phyloP scores from a whole-genome alignment of 2,329 filamentous ascomycete species.

The Byssothecium circinans region DNA sequence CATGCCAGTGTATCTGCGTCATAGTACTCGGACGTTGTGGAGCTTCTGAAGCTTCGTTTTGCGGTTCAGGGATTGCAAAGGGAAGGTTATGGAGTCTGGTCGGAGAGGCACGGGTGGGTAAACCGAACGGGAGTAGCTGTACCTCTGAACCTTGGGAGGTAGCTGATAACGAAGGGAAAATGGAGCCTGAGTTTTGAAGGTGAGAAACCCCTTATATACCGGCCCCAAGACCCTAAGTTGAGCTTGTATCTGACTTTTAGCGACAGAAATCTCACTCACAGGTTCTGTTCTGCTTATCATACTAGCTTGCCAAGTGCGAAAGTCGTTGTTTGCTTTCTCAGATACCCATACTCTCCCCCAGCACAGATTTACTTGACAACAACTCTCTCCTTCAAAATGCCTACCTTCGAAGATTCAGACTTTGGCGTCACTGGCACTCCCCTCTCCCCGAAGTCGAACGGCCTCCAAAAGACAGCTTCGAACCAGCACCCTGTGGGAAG shows the following conservation, averaged over 20 bases:
- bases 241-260: not conserved
- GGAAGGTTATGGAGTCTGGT: not conserved
- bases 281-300: not conserved
- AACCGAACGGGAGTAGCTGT: not conserved
- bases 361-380: not conserved
- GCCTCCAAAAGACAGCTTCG: slow-evolving; percentile 16
- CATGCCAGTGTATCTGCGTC: not conserved
- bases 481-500: slow-evolving; percentile 24
- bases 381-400: slow-evolving; percentile 48
- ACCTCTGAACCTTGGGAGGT: not conserved
- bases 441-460: slow-evolving; percentile 26
- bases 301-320: not conserved
- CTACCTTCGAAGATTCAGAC: slow-evolving; percentile 62
- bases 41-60: not conserved
- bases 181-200: not conserved
- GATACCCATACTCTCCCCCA: not conserved
- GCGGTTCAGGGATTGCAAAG: not conserved
- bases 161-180: not conserved
- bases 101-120: not conserved
- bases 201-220: slow-evolving; percentile 9
- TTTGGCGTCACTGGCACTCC: slow-evolving; percentile 48
- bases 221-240: not conserved
- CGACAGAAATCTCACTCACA: not conserved
- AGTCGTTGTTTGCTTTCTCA: not conserved
- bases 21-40: not conserved